These are phyloP conservation scores for Fraxinus greggii DNA, from an alignment of 305 asterid species.

Conservation along the genomic window DNA sequence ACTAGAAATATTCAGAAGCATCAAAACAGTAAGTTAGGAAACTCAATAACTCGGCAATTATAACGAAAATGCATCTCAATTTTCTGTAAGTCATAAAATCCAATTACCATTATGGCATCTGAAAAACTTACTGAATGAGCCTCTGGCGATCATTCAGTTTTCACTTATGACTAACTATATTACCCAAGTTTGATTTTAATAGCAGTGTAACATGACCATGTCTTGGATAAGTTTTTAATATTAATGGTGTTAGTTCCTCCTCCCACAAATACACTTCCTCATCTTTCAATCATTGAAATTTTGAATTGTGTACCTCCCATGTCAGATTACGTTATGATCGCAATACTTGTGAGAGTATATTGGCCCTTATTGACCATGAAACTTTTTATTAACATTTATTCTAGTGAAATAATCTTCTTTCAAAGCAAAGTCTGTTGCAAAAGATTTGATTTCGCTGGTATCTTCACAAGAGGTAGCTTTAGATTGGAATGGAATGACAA, in stretches of 20 bases:
- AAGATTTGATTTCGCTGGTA: background rate
- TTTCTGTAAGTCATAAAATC: background rate
- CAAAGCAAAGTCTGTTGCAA: background rate
- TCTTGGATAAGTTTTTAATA: background rate
- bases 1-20: slow-evolving; percentile 7
- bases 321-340: background rate
- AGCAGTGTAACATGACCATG: background rate
- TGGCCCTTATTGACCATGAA: background rate
- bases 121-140: background rate
- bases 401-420: background rate
- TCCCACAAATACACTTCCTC: background rate
- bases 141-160: background rate
- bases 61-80: background rate
- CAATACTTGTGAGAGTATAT: background rate
- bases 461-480: background rate
- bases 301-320: background rate
- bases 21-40: slow-evolving; percentile 10
- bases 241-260: background rate
- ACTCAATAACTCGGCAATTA: slow-evolving; percentile 8
- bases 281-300: background rate
- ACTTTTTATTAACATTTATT: background rate
- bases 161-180: background rate
- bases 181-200: background rate
- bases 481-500: background rate
- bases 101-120: background rate